These are phyloP conservation scores for Phytopythium montanum DNA, from an alignment of 352 stramenopile species.

Conservation along the genomic window DNA sequence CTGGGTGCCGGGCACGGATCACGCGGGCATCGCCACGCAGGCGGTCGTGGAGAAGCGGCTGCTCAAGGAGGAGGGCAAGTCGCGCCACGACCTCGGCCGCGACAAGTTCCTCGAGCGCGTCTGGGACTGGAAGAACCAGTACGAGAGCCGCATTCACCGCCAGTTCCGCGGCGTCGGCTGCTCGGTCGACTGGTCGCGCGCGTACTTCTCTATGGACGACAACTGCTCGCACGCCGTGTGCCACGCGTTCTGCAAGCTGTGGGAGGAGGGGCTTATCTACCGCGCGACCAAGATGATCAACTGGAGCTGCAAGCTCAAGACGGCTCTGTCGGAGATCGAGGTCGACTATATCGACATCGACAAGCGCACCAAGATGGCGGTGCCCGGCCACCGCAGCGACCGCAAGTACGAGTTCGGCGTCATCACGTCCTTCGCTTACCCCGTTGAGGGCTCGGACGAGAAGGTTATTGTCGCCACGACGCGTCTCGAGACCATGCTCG, in stretches of 20 bases:
- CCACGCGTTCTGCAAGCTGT: constrained; percentile 95
- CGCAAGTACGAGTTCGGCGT: constrained; percentile 99
- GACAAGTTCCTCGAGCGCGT: constrained; percentile 94
- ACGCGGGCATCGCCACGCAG: constrained; percentile 99
- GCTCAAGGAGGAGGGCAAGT: constrained; percentile 79
- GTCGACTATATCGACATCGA: constrained; percentile 99
- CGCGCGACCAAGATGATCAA: constrained; percentile 98
- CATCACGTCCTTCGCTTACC: constrained; percentile 97
- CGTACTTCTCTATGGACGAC: constrained; percentile 99
- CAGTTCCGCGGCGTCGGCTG: constrained; percentile 91
- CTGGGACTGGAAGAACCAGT: constrained; percentile 97
- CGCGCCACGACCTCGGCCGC: constrained; percentile 86
- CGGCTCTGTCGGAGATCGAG: constrained; percentile 94
- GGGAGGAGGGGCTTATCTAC: constrained; percentile 96
- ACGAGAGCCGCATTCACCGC: constrained; percentile 83
- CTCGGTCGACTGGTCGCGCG: constrained; percentile 96
- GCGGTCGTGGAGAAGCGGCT: constrained; percentile 89
- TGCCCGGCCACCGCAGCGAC: constrained; percentile 95
- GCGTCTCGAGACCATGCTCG: constrained; percentile 99
- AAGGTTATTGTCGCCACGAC: constrained; percentile 90
- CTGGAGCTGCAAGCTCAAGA: constrained; percentile 99
- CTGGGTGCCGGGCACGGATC: constrained; percentile 97
- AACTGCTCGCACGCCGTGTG: constrained; percentile 96
- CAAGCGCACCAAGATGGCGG: constrained; percentile 92
- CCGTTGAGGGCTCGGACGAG: constrained; percentile 89